phyloP scores from a whole-genome alignment of 495 filamentous ascomycete species.

The Penicillium angulare region DNA sequence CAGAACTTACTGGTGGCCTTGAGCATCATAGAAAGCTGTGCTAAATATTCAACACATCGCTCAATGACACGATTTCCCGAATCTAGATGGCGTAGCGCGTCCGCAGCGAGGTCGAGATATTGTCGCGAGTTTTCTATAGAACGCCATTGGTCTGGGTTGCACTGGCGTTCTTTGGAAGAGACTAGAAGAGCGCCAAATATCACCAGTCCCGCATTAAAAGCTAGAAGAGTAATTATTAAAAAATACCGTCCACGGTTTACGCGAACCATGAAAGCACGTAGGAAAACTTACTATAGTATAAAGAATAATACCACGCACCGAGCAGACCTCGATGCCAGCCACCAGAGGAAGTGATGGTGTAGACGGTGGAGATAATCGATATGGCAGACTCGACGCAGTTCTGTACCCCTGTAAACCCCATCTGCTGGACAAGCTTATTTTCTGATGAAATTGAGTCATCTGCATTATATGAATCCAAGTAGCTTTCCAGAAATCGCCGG shows the following conservation, averaged over 20 bases:
- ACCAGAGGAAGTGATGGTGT: constrained; percentile 6
- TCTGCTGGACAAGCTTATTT: constrained; percentile 20
- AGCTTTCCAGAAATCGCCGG: constrained; percentile 31
- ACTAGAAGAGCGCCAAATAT: constrained; percentile 32
- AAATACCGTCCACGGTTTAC: too few species aligned
- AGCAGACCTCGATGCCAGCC: constrained; percentile 24
- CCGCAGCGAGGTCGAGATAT: constrained; percentile 27
- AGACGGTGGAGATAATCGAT: constrained; percentile 35
- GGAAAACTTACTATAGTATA: constrained; percentile 39
- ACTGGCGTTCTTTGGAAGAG: constrained; percentile 1
- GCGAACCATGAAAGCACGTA: too few species aligned
- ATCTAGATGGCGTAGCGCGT: constrained; percentile 34
- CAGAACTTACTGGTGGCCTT: constrained; percentile 20
- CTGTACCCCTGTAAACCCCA: constrained; percentile 33
- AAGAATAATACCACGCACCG: constrained; percentile 43
- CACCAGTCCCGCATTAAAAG: constrained; percentile 36
- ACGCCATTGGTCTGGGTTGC: constrained; percentile 4
- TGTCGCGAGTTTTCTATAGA: constrained; percentile 13
- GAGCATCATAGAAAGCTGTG: constrained; percentile 29
- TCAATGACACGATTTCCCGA: constrained; percentile 37
- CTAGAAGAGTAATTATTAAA: too few species aligned
- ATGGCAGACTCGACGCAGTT: constrained; percentile 32
- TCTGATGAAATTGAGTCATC: constrained; percentile 22
- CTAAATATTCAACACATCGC: constrained; percentile 33
- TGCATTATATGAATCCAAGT: constrained; percentile 23